These are phyloP conservation scores for Evansstolkia leycettana DNA, from an alignment of 495 filamentous ascomycete species.

Conservation along the genomic window DNA sequence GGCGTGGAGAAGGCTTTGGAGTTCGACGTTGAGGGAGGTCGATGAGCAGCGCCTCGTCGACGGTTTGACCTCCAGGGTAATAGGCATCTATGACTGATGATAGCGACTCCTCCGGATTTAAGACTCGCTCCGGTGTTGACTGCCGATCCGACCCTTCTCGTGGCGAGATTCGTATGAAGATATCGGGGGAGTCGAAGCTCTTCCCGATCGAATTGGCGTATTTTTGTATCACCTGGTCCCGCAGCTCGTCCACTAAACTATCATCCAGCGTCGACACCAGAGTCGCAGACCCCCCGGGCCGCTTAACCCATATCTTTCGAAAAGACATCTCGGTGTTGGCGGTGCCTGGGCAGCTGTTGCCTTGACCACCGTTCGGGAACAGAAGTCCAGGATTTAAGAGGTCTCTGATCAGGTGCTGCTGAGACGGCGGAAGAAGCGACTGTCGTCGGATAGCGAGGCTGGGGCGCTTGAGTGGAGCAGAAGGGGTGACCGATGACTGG, in stretches of 20 bases:
- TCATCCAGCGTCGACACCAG: slow-evolving; percentile 75
- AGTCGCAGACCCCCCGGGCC: slow-evolving; percentile 74
- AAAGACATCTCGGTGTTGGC: slow-evolving; percentile 23
- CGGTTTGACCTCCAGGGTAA: slow-evolving; percentile 76
- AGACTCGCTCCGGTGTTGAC: slow-evolving; percentile 44
- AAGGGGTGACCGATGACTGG: slow-evolving; percentile 7
- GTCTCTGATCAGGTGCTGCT: slow-evolving; percentile 31
- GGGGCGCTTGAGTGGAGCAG: slow-evolving; percentile 23
- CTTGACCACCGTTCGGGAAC: slow-evolving; percentile 11
- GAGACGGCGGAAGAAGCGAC: slow-evolving; percentile 35
- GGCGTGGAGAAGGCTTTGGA: slow-evolving; percentile 67
- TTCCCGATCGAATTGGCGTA: slow-evolving; percentile 86
- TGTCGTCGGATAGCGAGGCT: slow-evolving; percentile 33
- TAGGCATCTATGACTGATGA: slow-evolving; percentile 66
- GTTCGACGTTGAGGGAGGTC: slow-evolving; percentile 75
- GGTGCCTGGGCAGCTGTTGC: slow-evolving; percentile 8
- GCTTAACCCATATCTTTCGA: slow-evolving; percentile 89
- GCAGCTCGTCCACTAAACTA: slow-evolving; percentile 87
- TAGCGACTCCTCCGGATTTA: slow-evolving; percentile 85
- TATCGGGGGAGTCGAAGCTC: slow-evolving; percentile 81
- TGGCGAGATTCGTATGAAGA: slow-evolving; percentile 51
- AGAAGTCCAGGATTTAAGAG: slow-evolving; percentile 24
- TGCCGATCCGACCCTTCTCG: slow-evolving; percentile 36
- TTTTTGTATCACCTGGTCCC: slow-evolving; percentile 84
- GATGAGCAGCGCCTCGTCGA: slow-evolving; percentile 86